Conservation (phyloP, 192 early-diverging fungal species). For the Rhizophagus sp. region DNA sequence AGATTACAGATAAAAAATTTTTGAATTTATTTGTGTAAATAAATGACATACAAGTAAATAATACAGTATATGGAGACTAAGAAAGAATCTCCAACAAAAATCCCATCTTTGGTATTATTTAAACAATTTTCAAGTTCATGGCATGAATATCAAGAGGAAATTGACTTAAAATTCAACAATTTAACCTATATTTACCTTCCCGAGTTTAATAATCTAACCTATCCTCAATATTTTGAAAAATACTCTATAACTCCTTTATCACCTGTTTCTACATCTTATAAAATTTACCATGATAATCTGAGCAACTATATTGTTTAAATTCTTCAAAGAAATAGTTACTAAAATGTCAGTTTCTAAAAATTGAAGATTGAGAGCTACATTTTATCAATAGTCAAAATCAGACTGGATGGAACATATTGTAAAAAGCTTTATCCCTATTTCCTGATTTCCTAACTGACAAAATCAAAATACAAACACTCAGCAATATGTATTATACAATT, state of each 20-base stretch:
- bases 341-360: neutral
- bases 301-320: neutral
- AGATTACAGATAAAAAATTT: too few relatives aligned
- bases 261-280: neutral
- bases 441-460: neutral
- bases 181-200: too few relatives aligned
- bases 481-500: neutral
- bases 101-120: too few relatives aligned
- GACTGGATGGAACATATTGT: neutral
- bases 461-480: neutral
- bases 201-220: neutral
- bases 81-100: too few relatives aligned
- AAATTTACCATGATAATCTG: neutral
- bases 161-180: too few relatives aligned
- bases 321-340: neutral
- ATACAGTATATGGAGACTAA: too few relatives aligned
- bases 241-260: neutral
- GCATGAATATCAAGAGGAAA: too few relatives aligned
- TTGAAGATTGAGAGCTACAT: neutral
- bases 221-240: neutral
- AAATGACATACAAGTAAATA: too few relatives aligned
- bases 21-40: too few relatives aligned
- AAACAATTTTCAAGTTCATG: too few relatives aligned
- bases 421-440: neutral
- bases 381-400: slow-evolving; percentile 1